phyloP scores from a whole-genome alignment of 78 protist species.

The Chrysochromulina parva region DNA sequence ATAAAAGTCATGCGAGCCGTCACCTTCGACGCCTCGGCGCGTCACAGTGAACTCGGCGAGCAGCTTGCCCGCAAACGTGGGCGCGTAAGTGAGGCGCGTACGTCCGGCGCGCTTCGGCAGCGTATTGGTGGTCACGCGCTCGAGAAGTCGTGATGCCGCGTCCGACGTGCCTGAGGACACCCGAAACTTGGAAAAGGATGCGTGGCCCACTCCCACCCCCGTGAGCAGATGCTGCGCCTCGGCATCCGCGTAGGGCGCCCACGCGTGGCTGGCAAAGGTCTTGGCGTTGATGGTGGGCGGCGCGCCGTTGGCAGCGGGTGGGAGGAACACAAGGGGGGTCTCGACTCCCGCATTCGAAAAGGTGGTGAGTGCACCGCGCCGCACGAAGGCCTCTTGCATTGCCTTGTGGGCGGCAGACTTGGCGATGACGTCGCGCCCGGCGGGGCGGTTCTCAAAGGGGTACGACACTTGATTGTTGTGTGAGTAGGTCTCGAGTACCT shows the following conservation, averaged over 20 bases:
- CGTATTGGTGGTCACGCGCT: not conserved
- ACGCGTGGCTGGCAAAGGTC: not conserved
- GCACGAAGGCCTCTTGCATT: not conserved
- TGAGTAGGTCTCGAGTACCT: conserved; percentile 7
- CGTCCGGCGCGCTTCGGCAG: conserved; percentile 7
- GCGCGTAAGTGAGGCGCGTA: not conserved
- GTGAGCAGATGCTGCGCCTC: not conserved
- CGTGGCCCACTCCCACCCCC: not conserved
- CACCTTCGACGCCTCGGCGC: not conserved
- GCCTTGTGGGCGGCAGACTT: not conserved
- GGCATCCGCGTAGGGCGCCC: not conserved
- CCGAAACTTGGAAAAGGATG: not conserved
- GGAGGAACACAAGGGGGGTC: not conserved
- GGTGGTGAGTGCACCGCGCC: not conserved
- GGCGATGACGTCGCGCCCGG: not conserved
- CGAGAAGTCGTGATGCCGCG: not conserved
- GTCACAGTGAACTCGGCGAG: conserved; percentile 5
- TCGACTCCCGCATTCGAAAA: not conserved
- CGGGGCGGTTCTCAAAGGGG: not conserved
- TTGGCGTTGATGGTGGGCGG: not conserved
- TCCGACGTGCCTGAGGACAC: not conserved
- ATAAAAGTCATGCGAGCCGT: not conserved
- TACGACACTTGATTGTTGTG: not conserved
- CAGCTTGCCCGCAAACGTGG: not conserved
- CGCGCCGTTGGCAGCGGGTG: not conserved